phyloP scores from a whole-genome alignment of 2,329 filamentous ascomycete genomes.

The Chrysosporium keratinophilum region DNA sequence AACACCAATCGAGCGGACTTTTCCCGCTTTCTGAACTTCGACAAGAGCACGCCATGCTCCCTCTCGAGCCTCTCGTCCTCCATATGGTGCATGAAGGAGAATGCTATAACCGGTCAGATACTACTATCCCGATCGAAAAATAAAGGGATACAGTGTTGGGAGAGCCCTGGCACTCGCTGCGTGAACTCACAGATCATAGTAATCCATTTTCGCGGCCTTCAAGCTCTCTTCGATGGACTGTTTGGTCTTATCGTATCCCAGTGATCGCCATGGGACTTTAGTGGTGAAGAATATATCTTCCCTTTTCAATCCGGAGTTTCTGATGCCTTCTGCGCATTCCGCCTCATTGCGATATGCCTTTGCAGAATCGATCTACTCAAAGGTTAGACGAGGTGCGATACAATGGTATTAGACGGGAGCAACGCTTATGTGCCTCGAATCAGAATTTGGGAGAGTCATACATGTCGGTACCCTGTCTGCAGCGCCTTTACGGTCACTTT shows the following conservation, averaged over 20 bases:
- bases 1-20: constrained; percentile 34
- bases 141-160: neutral
- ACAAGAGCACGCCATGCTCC: constrained; percentile 35
- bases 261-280: constrained; percentile 44
- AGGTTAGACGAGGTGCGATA: neutral
- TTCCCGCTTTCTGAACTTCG: constrained; percentile 25
- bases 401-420: too few relatives aligned
- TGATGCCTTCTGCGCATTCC: constrained; percentile 45
- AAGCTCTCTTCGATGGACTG: constrained; percentile 55
- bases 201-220: constrained; percentile 50
- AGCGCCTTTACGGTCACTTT: constrained; percentile 49
- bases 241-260: constrained; percentile 56
- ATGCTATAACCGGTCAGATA: constrained; percentile 20
- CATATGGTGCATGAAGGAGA: constrained; percentile 33
- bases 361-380: constrained; percentile 46
- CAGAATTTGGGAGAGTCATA: constrained; percentile 18
- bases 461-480: constrained; percentile 48
- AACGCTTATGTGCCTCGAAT: too few relatives aligned
- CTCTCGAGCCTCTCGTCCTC: constrained; percentile 29
- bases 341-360: constrained; percentile 49
- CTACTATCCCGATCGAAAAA: neutral
- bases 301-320: constrained; percentile 43
- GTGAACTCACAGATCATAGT: constrained; percentile 52
- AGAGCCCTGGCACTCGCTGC: neutral
- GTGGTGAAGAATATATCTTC: constrained; percentile 53